A percentile compares a stretch with the other conserved stretches of the same genome.
These are phyloP conservation scores for Leishmania aethiopica DNA, from an alignment of 208 protist genomes.

Conservation along the genomic window DNA sequence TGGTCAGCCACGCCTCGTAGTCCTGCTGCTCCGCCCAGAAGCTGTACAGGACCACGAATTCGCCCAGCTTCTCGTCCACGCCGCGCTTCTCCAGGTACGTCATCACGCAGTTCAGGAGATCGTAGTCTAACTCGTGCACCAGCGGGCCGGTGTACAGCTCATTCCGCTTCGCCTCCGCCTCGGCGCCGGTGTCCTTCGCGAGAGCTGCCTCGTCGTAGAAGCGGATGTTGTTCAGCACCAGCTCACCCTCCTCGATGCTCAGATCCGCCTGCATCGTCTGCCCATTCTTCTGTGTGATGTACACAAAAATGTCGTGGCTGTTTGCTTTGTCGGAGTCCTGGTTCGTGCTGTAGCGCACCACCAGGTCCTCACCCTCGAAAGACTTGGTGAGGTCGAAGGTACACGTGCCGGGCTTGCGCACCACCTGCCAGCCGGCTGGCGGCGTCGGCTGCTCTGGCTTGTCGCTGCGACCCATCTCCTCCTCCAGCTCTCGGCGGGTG, in stretches of 20 bases:
- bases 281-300: slow-evolving; percentile 50
- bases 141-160: slow-evolving; percentile 79
- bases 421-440: slow-evolving; percentile 74
- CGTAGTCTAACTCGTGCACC: slow-evolving; percentile 78
- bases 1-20: slow-evolving; percentile 87
- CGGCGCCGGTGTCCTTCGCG: slow-evolving; percentile 60
- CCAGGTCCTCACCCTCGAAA: slow-evolving; percentile 82
- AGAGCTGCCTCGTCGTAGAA: slow-evolving; percentile 66
- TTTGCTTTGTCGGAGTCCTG: slow-evolving; percentile 51
- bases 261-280: slow-evolving; percentile 73
- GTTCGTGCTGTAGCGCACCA: slow-evolving; percentile 67
- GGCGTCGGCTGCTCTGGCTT: slow-evolving; percentile 74
- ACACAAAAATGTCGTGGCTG: slow-evolving; percentile 66
- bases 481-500: slow-evolving; percentile 75
- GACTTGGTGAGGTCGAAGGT: slow-evolving; percentile 69
- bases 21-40: slow-evolving; percentile 92
- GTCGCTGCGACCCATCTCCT: slow-evolving; percentile 77
- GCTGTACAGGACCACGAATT: slow-evolving; percentile 81
- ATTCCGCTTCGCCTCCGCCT: slow-evolving; percentile 47
- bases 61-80: slow-evolving; percentile 78
- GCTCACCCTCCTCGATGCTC: slow-evolving; percentile 79
- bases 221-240: slow-evolving; percentile 79
- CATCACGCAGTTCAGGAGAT: slow-evolving; percentile 75
- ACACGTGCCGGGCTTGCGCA: slow-evolving; percentile 64
- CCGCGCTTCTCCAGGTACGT: slow-evolving; percentile 83